phyloP scores from a whole-genome alignment of 2,329 filamentous ascomycete species.

The Tolypocladium capitatum region DNA sequence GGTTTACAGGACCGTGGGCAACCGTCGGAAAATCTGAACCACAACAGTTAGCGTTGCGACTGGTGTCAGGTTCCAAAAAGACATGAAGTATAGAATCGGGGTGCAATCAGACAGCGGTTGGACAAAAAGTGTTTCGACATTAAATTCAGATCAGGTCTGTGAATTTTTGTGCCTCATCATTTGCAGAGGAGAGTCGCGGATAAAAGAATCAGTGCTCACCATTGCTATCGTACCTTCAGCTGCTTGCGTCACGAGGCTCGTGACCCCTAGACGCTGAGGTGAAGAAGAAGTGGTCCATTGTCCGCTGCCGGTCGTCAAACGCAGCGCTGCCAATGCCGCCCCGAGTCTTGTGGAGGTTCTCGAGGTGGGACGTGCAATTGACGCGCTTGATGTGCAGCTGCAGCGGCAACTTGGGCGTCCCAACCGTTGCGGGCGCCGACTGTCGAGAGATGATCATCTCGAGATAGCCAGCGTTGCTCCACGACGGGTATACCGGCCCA shows the following conservation, averaged over 20 bases:
- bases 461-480: conserved; percentile 41
- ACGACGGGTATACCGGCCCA: conserved; percentile 18
- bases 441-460: conserved; percentile 15
- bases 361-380: conserved; percentile 61
- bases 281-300: conserved; percentile 72
- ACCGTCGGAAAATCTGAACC: not conserved
- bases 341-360: conserved; percentile 61
- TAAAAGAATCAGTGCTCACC: conserved; percentile 23
- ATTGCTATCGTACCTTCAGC: conserved; percentile 6
- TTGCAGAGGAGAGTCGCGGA: conserved; percentile 6
- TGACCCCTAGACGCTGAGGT: conserved; percentile 20
- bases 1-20: not conserved
- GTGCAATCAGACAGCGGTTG: conserved; percentile 69
- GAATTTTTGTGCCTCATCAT: conserved; percentile 60
- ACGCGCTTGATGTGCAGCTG: conserved; percentile 39
- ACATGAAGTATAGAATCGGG: not conserved
- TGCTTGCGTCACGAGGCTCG: not conserved
- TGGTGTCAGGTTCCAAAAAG: not conserved
- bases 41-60: not conserved
- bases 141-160: conserved; percentile 71
- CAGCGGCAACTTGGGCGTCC: conserved; percentile 18
- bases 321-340: conserved; percentile 70
- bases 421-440: conserved; percentile 9
- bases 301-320: conserved; percentile 64
- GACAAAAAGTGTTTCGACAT: conserved; percentile 60